Conservation (phyloP, 306 rosid genomes). For the Cucurbita pepo region DNA sequence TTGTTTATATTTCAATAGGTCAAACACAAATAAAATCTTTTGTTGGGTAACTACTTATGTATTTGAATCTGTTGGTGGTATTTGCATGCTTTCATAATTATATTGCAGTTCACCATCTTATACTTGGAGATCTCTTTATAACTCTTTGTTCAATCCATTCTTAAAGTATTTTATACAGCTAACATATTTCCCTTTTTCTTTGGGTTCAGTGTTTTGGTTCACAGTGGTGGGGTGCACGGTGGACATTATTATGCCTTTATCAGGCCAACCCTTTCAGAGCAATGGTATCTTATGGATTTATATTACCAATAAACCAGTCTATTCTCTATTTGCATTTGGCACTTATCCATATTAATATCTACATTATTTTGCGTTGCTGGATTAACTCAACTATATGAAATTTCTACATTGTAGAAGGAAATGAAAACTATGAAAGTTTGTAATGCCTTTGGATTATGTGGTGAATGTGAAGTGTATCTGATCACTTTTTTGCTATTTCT, state of each 20-base stretch:
- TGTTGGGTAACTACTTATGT: background rate
- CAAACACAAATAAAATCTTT: background rate
- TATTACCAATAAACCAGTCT: background rate
- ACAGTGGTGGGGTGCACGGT: slow-evolving; percentile 99
- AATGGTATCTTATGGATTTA: slow-evolving; percentile 33
- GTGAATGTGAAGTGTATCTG: background rate
- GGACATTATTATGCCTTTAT: slow-evolving; percentile 97
- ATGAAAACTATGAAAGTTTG: background rate
- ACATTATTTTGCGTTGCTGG: background rate
- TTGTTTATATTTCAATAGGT: background rate
- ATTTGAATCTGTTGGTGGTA: background rate
- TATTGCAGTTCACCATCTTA: background rate
- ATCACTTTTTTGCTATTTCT: background rate
- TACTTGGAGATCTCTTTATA: background rate
- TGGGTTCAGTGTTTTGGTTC: slow-evolving; percentile 80
- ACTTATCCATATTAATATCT: background rate
- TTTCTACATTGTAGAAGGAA: background rate
- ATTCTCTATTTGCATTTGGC: background rate
- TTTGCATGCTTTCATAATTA: background rate
- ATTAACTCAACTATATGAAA: background rate
- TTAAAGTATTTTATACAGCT: slow-evolving; percentile 4
- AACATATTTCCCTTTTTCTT: background rate
- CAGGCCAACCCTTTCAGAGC: slow-evolving; percentile 91
- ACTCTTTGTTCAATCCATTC: background rate
- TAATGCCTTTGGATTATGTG: background rate